These are phyloP conservation scores for Cordyceps cicadae DNA, from an alignment of 2,329 filamentous ascomycete species.

Conservation along the genomic window DNA sequence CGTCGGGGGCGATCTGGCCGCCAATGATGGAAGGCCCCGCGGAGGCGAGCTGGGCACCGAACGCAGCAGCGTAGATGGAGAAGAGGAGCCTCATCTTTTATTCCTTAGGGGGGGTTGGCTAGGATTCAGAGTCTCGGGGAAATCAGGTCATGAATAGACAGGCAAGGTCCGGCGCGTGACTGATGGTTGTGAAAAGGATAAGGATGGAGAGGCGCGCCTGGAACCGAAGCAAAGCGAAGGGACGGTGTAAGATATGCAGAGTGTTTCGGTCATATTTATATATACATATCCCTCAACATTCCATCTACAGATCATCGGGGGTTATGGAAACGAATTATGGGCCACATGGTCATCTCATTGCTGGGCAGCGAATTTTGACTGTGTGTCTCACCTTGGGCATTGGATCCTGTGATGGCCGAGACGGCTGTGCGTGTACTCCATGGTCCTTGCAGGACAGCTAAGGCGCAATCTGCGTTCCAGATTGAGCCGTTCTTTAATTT, in stretches of 20 bases:
- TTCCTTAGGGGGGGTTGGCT: not conserved
- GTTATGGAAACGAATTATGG: not conserved
- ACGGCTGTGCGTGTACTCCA: too few relatives aligned
- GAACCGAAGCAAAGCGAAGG: not conserved
- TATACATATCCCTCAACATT: not conserved
- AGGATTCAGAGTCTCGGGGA: too few relatives aligned
- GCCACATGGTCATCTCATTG: not conserved
- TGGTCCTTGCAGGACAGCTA: too few relatives aligned
- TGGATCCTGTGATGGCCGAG: too few relatives aligned
- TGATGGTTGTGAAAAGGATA: not conserved
- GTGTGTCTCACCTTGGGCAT: not conserved
- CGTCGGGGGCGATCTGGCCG: not conserved
- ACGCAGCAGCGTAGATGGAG: not conserved
- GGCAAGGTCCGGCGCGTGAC: not conserved
- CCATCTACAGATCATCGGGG: constrained; percentile 2
- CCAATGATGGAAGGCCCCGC: constrained; percentile 3
- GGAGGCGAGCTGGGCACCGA: not conserved
- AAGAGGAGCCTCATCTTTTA: not conserved
- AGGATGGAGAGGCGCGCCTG: not conserved
- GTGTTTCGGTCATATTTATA: too few relatives aligned
- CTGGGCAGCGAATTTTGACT: not conserved
- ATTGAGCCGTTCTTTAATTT: too few relatives aligned
- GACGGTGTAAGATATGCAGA: not conserved
- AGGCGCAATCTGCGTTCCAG: too few relatives aligned
- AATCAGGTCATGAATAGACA: not conserved